Conservation (phyloP, 148 eudicot genomes). For the Nepenthes gracilis region DNA sequence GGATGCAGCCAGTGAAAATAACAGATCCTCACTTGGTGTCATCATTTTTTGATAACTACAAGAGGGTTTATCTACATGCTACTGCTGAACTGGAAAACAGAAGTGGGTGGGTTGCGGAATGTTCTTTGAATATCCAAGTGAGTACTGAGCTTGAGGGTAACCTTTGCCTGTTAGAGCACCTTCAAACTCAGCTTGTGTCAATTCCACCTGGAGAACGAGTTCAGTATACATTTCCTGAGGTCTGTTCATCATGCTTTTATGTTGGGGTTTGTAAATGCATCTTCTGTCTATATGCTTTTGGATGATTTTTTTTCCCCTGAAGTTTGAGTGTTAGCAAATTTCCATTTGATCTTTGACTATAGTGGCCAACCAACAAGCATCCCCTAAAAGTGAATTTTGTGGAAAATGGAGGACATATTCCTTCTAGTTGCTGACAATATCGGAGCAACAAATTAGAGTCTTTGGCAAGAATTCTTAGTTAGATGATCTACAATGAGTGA, state of each 20-base stretch:
- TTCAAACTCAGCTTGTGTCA: slow-evolving; percentile 57
- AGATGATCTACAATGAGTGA: not conserved
- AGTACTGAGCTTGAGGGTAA: slow-evolving; percentile 63
- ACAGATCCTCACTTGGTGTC: slow-evolving; percentile 97
- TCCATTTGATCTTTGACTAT: too few relatives aligned
- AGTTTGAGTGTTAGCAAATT: not conserved
- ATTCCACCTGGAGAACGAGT: slow-evolving; percentile 64
- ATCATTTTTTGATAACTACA: slow-evolving; percentile 72
- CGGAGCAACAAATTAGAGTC: too few relatives aligned
- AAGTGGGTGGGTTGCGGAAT: slow-evolving; percentile 58
- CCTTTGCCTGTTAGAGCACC: slow-evolving; percentile 59
- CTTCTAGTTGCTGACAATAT: too few relatives aligned
- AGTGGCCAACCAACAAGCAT: too few relatives aligned
- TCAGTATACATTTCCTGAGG: slow-evolving; percentile 78
- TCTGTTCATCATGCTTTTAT: slow-evolving; percentile 17
- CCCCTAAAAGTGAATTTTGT: too few relatives aligned
- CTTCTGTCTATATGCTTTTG: not conserved
- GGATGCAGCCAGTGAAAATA: slow-evolving; percentile 82
- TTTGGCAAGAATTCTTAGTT: too few relatives aligned
- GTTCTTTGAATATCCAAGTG: slow-evolving; percentile 72
- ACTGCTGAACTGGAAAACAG: slow-evolving; percentile 69
- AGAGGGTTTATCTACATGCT: slow-evolving; percentile 71
- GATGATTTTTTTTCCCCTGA: not conserved
- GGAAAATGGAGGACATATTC: too few relatives aligned
- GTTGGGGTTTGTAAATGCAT: not conserved